Base-by-base conservation (phyloP, 306 rosid genomes). In the Quercus wislizeni region DNA sequence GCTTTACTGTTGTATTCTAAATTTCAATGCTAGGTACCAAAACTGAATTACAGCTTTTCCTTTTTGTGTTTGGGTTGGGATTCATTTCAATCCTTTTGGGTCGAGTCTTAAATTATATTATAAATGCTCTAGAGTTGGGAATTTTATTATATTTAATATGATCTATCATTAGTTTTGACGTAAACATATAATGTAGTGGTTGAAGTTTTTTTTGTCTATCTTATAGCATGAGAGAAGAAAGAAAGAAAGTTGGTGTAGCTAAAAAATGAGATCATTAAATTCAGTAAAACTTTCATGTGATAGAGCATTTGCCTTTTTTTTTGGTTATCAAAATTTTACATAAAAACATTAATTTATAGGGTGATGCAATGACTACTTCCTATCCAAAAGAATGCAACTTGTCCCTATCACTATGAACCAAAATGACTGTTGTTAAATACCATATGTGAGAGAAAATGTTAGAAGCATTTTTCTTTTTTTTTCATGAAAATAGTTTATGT, bases 401-500 rank as follows among this genome's bases (percentile, higher is more conserved):
- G 17, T 49, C 17, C 15, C 54, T 49, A 12, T 49, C 54, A 49
- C 54, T 58, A 13, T 27, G 2, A 27, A 5, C 35, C 41, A 27
- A 62, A 62, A 62, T 17, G 31, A 27, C 10, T 27, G 5, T 28
- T 0, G 19, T 12, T 49, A 11, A 49, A 49, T 12, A 0, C 23
- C 46, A 41, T 7, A 41, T 8, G 46, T 41, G 46, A 41, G 46
- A 41, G 46, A 41, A 21, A 25, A 58, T 21, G 14, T 11, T 58
- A 20, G 31, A 15, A 12, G 21, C 14, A 4, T 4, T 8, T 2
- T 5, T 49, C 14, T 33, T 69, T 5, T 21, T 21, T 21, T 21
- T 4, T 1, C 19, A 75, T 75, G 75, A 79, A 27, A 20, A 21
- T 79, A 68, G 76, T 74, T 35, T 69, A 1, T 63, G 54, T 41